phyloP scores from a whole-genome alignment of 164 flowering plant species.

The Chimonanthus praecox region DNA sequence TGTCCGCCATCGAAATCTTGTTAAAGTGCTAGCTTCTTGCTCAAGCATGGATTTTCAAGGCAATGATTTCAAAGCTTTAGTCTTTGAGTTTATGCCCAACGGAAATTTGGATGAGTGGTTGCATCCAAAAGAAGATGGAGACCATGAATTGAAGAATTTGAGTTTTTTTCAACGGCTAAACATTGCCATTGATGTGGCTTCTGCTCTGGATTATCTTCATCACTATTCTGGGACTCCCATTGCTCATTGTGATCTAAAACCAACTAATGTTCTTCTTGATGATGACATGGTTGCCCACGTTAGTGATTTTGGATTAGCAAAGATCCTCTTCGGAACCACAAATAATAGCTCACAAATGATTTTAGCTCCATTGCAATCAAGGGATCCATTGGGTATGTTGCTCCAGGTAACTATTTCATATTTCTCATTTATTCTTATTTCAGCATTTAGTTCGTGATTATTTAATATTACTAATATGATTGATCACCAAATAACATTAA shows the following conservation, averaged over 20 bases:
- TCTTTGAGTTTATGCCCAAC: conserved; percentile 2
- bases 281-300: conserved; percentile 5
- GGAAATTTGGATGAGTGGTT: conserved; percentile 4
- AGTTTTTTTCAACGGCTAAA: conserved; percentile 1
- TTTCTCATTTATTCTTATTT: too few relatives aligned
- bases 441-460: neutral
- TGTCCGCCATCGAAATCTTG: conserved; percentile 7
- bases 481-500: neutral
- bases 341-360: neutral
- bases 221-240: neutral
- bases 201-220: conserved; percentile 8
- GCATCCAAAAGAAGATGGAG: neutral
- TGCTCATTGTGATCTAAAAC: conserved; percentile 7
- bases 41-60: conserved; percentile 6
- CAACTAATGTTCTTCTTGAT: conserved; percentile 7
- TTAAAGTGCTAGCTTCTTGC: conserved; percentile 4
- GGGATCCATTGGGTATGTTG: conserved; percentile 22
- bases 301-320: conserved; percentile 8
- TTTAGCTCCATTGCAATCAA: conserved; percentile 12
- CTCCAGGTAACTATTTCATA: conserved; percentile 19
- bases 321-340: neutral
- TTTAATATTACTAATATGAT: neutral
- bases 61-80: conserved; percentile 7
- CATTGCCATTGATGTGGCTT: conserved; percentile 5
- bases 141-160: neutral